A percentile compares a stretch with the other conserved stretches of the same genome.
These are phyloP conservation scores for Globomyces sp. DNA, from an alignment of 371 early-diverging fungal genomes.

Conservation along the genomic window DNA sequence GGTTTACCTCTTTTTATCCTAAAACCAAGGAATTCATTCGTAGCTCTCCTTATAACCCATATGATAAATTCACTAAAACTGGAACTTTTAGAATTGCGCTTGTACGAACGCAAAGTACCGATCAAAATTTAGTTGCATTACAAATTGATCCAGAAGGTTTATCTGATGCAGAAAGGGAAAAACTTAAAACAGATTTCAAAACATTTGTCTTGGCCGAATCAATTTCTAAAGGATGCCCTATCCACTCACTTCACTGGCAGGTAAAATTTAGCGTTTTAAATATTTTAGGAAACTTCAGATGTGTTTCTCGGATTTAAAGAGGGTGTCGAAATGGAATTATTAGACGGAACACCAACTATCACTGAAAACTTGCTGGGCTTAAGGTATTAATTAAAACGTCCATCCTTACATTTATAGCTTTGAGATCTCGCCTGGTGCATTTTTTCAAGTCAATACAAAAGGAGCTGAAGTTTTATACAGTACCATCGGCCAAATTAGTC, in stretches of 20 bases:
- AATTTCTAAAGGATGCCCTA: background rate
- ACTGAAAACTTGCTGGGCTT: conserved; percentile 66
- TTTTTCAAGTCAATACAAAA: conserved; percentile 80
- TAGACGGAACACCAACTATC: conserved; percentile 60
- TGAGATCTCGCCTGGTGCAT: conserved; percentile 70
- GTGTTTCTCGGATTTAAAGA: conserved; percentile 60
- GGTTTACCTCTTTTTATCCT: too few relatives aligned
- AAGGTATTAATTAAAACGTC: conserved; percentile 14
- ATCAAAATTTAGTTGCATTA: conserved; percentile 64
- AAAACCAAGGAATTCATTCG: conserved; percentile 45
- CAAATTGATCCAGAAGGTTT: conserved; percentile 42
- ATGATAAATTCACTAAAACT: conserved; percentile 56
- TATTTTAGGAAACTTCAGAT: conserved; percentile 56
- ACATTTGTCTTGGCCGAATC: conserved; percentile 11
- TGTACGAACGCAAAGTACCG: conserved; percentile 61
- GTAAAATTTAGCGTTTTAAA: background rate
- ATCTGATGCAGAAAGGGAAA: conserved; percentile 34
- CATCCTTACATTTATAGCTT: conserved; percentile 42
- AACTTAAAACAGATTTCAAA: conserved; percentile 19
- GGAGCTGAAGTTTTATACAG: conserved; percentile 69
- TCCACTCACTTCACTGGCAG: conserved; percentile 8
- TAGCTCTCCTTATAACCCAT: conserved; percentile 49
- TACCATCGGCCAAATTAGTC: conserved; percentile 20
- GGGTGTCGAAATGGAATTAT: conserved; percentile 44
- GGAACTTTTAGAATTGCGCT: conserved; percentile 71